phyloP scores from a whole-genome alignment of 2,329 filamentous ascomycete species.

The Botryosphaeria dothidea region DNA sequence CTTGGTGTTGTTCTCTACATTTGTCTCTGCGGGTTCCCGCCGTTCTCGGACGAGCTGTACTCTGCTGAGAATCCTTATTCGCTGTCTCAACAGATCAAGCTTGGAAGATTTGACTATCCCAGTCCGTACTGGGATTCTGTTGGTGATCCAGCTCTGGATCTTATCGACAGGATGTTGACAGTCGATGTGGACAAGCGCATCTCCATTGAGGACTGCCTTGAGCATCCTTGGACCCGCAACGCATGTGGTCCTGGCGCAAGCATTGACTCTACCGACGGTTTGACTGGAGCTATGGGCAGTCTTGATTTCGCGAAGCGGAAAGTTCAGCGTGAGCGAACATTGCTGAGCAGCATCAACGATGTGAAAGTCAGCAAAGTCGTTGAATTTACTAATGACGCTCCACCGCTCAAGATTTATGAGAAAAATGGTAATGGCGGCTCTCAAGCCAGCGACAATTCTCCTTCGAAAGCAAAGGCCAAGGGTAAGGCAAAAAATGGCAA shows the following conservation, averaged over 20 bases:
- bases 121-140: constrained; percentile 94
- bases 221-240: constrained; percentile 80
- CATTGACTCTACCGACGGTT: constrained; percentile 81
- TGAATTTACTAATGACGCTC: constrained; percentile 54
- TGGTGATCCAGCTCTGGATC: constrained; percentile 81
- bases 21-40: constrained; percentile 93
- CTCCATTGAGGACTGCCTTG: constrained; percentile 85
- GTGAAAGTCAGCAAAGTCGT: constrained; percentile 64
- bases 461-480: constrained; percentile 14
- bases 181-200: constrained; percentile 82
- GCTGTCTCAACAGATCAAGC: constrained; percentile 85
- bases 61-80: constrained; percentile 79
- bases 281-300: constrained; percentile 80
- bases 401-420: constrained; percentile 40
- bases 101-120: constrained; percentile 88
- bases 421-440: constrained; percentile 32
- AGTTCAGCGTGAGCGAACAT: constrained; percentile 76
- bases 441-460: constrained; percentile 20
- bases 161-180: constrained; percentile 93
- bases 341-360: constrained; percentile 80
- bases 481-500: constrained; percentile 27
- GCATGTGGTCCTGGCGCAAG: constrained; percentile 46
- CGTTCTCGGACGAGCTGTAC: constrained; percentile 92
- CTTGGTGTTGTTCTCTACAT: constrained; percentile 98
- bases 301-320: constrained; percentile 86